Base-by-base conservation (phyloP, 1,284 basidiomycete genomes). In the Cystobasidium sp. region DNA sequence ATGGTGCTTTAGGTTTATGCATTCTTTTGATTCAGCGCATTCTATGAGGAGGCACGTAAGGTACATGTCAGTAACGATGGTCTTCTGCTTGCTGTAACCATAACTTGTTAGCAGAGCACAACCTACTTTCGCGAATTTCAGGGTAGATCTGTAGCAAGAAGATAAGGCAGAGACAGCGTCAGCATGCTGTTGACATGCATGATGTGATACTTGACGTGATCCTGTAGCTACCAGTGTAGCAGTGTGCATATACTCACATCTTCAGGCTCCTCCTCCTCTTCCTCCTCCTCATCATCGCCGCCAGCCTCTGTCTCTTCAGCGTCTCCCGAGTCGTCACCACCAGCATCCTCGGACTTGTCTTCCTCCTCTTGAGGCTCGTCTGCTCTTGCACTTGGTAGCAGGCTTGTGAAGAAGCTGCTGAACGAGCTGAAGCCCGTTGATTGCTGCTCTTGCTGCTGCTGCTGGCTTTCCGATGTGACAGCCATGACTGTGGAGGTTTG, bases 1-100 rank as follows among this genome's bases (percentile, higher is more conserved):
- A 85, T 97, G 94, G 82, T 91, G 88, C 58, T 89, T 86, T 76
- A 89, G 83, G 56, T 88, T 84, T 64, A 86, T 87, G 80, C 94
- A 96, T 79, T 89, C 88, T 22, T 86, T 83, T 41, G 87, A 84
- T 77, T 87, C 82, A 81, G 90, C 86, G 84, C 92, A 94, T 78
- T 91, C 91, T 80, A 75, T 20, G n/a, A 20, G 37, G 31, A 22
- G 43, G 39, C 37, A 41, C n/a, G 16, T 4, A 9, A 9, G 5
- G 37, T 41, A 41, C 22, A 14, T n/a, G 14, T 59, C 8, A 12
- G 31, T 31, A 43, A 6, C 37, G 39, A 18, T 20, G 4, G 43
- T 12, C 44, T 51, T 16, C 65, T 18, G 49, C 51, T 64, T 37
- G 22, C n/a, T 9, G 6, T 20, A 20, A 10, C 16, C 20, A 66